Evolutionary conservation across 1,284 basidiomycete genomes (phyloP).

Genomic region (Puccinia novopanici): DNA sequence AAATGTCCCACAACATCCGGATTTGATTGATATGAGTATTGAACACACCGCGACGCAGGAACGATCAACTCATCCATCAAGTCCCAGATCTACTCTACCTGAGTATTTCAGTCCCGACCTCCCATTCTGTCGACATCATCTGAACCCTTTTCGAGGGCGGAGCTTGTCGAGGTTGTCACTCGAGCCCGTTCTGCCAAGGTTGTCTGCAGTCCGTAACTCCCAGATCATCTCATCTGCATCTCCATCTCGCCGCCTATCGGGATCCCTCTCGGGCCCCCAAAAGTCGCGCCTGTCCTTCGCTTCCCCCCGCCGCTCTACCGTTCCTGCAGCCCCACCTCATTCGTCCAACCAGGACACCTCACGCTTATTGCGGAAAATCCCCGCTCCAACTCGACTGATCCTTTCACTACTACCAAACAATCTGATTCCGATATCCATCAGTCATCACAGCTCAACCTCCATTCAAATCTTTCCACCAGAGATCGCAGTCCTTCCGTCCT

Average conservation of each 20-base stretch:
- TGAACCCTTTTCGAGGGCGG: background rate
- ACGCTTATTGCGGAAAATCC: background rate
- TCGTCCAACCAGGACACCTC: background rate
- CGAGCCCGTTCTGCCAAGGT: conserved; percentile 1
- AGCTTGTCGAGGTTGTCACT: conserved; percentile 4
- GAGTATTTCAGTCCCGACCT: background rate
- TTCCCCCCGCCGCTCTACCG: conserved; percentile 21
- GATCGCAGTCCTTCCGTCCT: background rate
- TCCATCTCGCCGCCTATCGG: conserved; percentile 38
- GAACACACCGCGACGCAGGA: background rate
- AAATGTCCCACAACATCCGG: conserved; percentile 2
- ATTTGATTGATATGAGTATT: conserved; percentile 23
- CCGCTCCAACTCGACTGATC: background rate
- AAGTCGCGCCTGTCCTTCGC: background rate
- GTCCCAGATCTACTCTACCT: background rate
- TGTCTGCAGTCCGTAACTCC: conserved; percentile 17
- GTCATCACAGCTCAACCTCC: background rate
- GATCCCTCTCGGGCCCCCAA: conserved; percentile 36
- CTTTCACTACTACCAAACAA: background rate
- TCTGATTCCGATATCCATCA: background rate
- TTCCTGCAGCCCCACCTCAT: background rate
- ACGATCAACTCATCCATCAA: background rate
- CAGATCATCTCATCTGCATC: conserved; percentile 9
- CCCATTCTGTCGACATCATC: background rate
- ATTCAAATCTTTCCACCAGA: background rate